Evolutionary conservation across 2,329 filamentous ascomycete species (phyloP).

Genomic region (Clonostachys chloroleuca): DNA sequence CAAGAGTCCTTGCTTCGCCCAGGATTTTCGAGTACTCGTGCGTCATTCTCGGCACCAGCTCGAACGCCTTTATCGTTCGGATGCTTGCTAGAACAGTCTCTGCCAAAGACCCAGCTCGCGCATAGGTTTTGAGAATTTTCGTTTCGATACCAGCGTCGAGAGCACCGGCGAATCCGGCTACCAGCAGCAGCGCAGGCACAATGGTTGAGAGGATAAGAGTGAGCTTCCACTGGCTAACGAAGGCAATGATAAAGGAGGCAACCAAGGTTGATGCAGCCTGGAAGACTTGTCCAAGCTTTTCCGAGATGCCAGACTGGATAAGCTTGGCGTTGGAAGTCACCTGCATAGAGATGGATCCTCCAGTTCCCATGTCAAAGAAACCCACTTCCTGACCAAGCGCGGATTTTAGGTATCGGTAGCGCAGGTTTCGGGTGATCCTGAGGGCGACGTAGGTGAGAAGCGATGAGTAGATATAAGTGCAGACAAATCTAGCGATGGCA

Average conservation of each 20-base stretch:
- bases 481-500: conserved; percentile 47
- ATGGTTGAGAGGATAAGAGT: conserved; percentile 38
- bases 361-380: conserved; percentile 45
- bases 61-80: conserved; percentile 45
- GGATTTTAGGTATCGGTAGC: conserved; percentile 28
- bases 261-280: conserved; percentile 32
- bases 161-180: conserved; percentile 27
- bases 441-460: conserved; percentile 30
- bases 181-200: conserved; percentile 34
- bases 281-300: conserved; percentile 36
- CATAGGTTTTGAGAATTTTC: conserved; percentile 35
- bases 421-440: conserved; percentile 25
- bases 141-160: conserved; percentile 36
- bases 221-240: conserved; percentile 33
- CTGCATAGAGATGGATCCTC: conserved; percentile 36
- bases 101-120: conserved; percentile 35
- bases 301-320: conserved; percentile 37
- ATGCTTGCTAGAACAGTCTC: conserved; percentile 45
- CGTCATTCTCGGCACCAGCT: conserved; percentile 36
- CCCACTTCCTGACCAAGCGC: conserved; percentile 45
- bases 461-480: conserved; percentile 50
- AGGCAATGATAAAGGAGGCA: conserved; percentile 32
- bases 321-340: conserved; percentile 43
- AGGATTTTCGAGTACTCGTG: conserved; percentile 35
- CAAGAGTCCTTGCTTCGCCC: conserved; percentile 28